Evolutionary conservation across 257 asterid genomes (phyloP).

Genomic region (Solanum paucissectum): DNA sequence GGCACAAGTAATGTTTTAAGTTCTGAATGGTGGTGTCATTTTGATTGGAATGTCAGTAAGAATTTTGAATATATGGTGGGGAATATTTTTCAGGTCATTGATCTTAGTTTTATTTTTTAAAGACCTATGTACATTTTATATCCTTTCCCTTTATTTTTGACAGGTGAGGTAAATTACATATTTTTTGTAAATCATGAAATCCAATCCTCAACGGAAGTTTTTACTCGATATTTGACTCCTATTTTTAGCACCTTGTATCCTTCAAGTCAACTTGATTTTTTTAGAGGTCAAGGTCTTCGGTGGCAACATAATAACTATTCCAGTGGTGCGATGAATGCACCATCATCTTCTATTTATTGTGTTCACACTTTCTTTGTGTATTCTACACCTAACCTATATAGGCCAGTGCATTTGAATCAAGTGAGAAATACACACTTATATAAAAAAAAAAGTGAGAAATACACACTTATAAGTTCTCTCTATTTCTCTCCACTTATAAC

Average conservation of each 20-base stretch:
- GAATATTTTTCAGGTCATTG: neutral
- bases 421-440: neutral
- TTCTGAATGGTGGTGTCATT: neutral
- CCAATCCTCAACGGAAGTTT: neutral
- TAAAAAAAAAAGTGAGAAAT: neutral
- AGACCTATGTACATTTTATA: neutral
- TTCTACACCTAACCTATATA: neutral
- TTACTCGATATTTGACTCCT: neutral
- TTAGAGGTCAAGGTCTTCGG: neutral
- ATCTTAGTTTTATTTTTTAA: neutral
- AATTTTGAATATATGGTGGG: neutral
- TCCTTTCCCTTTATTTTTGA: neutral
- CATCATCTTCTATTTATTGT: neutral
- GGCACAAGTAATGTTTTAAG: neutral
- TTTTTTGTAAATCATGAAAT: neutral
- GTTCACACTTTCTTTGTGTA: neutral
- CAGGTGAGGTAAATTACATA: neutral
- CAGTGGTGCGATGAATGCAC: neutral
- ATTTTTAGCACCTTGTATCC: neutral
- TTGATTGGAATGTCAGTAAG: neutral
- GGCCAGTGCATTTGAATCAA: neutral
- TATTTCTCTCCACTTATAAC: neutral
- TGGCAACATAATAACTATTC: neutral
- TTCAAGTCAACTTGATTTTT: neutral
- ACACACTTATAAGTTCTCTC: neutral